phyloP scores from a whole-genome alignment of 2,329 filamentous ascomycete genomes.

The Teratosphaeria viscida region DNA sequence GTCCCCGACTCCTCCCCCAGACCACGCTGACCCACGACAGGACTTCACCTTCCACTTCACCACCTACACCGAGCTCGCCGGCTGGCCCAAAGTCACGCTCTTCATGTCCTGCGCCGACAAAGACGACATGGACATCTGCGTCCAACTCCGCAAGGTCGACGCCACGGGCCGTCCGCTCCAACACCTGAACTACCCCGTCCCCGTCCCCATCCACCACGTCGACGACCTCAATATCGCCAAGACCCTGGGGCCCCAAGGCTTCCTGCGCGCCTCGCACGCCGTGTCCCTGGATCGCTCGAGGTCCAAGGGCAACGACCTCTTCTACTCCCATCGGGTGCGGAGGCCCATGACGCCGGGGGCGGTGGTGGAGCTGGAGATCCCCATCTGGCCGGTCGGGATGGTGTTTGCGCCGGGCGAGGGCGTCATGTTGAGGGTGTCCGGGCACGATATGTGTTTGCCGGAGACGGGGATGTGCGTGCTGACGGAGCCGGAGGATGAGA shows the following conservation, averaged over 20 bases:
- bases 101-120: constrained; percentile 26
- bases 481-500: background rate
- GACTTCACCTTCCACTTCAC: constrained; percentile 32
- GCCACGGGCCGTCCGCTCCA: constrained; percentile 2
- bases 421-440: constrained; percentile 3
- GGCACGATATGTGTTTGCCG: background rate
- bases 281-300: constrained; percentile 14
- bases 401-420: constrained; percentile 35
- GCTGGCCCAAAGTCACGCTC: constrained; percentile 36
- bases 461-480: background rate
- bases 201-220: constrained; percentile 41
- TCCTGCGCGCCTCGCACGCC: constrained; percentile 39
- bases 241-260: constrained; percentile 18
- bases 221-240: background rate
- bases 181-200: constrained; percentile 7
- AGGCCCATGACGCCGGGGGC: constrained; percentile 29
- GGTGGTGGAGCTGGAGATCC: constrained; percentile 37
- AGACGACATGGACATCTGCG: constrained; percentile 11
- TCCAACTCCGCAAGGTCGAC: constrained; percentile 9
- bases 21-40: background rate
- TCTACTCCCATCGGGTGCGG: constrained; percentile 25
- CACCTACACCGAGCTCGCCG: constrained; percentile 31
- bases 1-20: background rate
- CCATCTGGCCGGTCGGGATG: constrained; percentile 37
- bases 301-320: constrained; percentile 23